Evolutionary conservation across 2,329 filamentous ascomycete genomes (phyloP), one percentile per base, ranked within the genome.

Genomic region (Trichoderma pleuroti): DNA sequence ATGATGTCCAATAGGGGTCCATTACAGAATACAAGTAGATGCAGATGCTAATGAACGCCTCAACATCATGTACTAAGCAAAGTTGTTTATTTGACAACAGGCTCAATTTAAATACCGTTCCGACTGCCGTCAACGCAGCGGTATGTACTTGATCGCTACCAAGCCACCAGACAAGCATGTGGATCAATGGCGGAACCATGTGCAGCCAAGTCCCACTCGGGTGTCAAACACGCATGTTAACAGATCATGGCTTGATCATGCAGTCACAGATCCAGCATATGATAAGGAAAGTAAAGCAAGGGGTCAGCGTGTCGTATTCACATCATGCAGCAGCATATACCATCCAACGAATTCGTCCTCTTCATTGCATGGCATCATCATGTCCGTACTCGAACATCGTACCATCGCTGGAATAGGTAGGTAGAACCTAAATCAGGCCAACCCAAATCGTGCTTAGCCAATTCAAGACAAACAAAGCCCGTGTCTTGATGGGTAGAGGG

Each of bases 161-260:
- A n/a, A 57, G 64, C 64, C 64, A 67, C 54, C 24, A 30, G 6
- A 24, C 28, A n/a, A 7, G 28, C 9, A 28, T 26, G 65, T 68
- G 65, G 65, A 68, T 60, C 64, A 34, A 42, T n/a, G 36, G 32
- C 65, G 54, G 34, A 39, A 14, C 11, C 26, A 49, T 24, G 59
- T 67, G 54, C 52, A 59, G 54, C 64, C 64, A 68, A n/a, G 66
- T 68, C 56, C 56, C 65, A 61, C 65, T 34, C 65, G 9, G 7
- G 18, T 32, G 9, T n/a, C 54, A 24, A 46, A 59, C 64, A 46
- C 64, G 26, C 64, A 42, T 32, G 8, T 26, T 59, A 24, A 59
- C 34, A 67, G 54, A 42, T 57, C 52, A 68, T 42, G 64, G 64
- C 54, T 59, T 49, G 52, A 46, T 60, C 36, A 34, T 10, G 34